phyloP scores from a whole-genome alignment of 129 eudicot species.

The Escallonia herrerae region DNA sequence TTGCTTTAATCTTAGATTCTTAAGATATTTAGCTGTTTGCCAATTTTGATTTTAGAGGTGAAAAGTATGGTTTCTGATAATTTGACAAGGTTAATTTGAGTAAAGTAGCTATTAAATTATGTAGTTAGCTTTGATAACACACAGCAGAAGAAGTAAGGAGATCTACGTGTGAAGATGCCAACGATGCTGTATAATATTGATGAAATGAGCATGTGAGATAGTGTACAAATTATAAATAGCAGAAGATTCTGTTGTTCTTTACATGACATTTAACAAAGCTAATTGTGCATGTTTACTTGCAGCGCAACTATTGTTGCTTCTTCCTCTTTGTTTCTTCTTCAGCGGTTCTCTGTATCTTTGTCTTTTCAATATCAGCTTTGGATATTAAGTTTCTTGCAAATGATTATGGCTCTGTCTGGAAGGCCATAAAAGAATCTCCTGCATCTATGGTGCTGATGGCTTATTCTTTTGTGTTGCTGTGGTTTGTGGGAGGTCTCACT shows the following conservation, averaged over 20 bases:
- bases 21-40: too few relatives aligned
- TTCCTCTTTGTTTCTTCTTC: slow-evolving; percentile 33
- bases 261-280: background rate
- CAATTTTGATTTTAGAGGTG: too few relatives aligned
- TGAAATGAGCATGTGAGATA: background rate
- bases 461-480: slow-evolving; percentile 32
- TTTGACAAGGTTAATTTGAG: too few relatives aligned
- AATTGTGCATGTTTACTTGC: slow-evolving; percentile 21
- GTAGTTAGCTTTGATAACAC: too few relatives aligned
- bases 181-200: background rate
- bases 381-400: slow-evolving; percentile 21
- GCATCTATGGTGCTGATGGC: slow-evolving; percentile 23
- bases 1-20: too few relatives aligned
- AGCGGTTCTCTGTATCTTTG: slow-evolving; percentile 32
- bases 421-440: slow-evolving; percentile 23
- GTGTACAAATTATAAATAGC: background rate
- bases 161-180: background rate
- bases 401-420: slow-evolving; percentile 25
- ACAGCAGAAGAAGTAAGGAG: too few relatives aligned
- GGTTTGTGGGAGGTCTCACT: slow-evolving; percentile 55
- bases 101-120: too few relatives aligned
- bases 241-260: background rate
- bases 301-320: slow-evolving; percentile 57
- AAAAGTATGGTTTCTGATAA: too few relatives aligned
- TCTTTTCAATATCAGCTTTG: slow-evolving; percentile 22